Conservation (phyloP, 192 early-diverging fungal genomes). For the Globomyces pollinis-pini region DNA sequence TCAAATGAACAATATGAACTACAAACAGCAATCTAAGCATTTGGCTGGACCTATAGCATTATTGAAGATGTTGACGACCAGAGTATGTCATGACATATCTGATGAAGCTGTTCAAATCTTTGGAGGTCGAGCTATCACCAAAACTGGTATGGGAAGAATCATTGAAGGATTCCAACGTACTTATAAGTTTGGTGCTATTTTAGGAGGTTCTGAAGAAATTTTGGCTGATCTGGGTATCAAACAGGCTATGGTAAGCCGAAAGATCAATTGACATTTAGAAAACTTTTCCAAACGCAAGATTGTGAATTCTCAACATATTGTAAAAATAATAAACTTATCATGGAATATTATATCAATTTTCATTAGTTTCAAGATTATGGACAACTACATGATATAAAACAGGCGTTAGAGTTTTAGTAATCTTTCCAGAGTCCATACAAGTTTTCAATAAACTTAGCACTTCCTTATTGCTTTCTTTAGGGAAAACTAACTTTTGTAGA, state of each 20-base stretch:
- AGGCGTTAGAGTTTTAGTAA: too few relatives aligned
- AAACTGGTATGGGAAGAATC: conserved; percentile 61
- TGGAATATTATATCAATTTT: too few relatives aligned
- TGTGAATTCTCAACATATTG: too few relatives aligned
- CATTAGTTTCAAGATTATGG: too few relatives aligned
- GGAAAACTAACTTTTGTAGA: neutral
- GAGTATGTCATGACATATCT: conserved; percentile 48
- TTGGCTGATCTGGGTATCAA: conserved; percentile 51
- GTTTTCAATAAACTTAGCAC: neutral
- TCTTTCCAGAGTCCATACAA: too few relatives aligned
- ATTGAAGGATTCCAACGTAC: conserved; percentile 59
- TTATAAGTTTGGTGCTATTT: conserved; percentile 50
- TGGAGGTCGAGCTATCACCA: conserved; percentile 61
- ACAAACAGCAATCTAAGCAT: conserved; percentile 50
- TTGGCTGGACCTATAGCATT: conserved; percentile 63
- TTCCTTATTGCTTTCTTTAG: neutral
- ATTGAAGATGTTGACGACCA: conserved; percentile 49
- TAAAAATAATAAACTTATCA: neutral
- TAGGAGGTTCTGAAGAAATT: conserved; percentile 41
- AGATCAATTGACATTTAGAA: too few relatives aligned
- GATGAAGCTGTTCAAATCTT: conserved; percentile 68
- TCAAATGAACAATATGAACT: conserved; percentile 63
- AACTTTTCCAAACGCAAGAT: conserved; percentile 32
- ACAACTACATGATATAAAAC: too few relatives aligned
- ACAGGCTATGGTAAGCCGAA: conserved; percentile 59